Conservation (phyloP, 73 alveolate species). For the Symbiodinium natans region DNA sequence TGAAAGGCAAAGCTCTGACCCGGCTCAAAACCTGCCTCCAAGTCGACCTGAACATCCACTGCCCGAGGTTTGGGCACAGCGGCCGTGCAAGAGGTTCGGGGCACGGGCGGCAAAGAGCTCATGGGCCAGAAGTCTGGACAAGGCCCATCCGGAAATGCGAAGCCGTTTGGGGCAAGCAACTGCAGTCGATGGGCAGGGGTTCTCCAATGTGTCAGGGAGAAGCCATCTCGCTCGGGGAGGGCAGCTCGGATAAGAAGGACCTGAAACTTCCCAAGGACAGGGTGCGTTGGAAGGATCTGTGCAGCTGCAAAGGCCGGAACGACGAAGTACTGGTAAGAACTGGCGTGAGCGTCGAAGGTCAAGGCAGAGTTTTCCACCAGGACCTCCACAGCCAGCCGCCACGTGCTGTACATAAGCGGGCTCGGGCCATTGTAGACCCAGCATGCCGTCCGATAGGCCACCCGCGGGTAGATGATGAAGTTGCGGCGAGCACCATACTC, state of each 20-base stretch:
- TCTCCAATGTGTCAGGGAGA: constrained; percentile 50
- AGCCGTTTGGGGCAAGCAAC: not conserved
- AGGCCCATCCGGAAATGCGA: constrained; percentile 19
- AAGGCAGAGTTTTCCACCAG: not conserved
- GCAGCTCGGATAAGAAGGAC: constrained; percentile 3
- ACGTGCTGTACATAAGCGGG: constrained; percentile 16
- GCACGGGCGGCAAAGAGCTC: constrained; percentile 38
- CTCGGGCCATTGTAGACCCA: constrained; percentile 67
- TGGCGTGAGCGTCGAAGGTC: constrained; percentile 8
- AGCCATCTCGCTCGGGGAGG: constrained; percentile 31
- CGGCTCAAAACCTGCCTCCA: constrained; percentile 3
- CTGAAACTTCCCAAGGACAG: constrained; percentile 29
- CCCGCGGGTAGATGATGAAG: not conserved
- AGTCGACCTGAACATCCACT: not conserved
- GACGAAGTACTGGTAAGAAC: constrained; percentile 26
- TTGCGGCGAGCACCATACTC: not conserved
- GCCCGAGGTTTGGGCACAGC: not conserved
- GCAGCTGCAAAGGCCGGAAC: constrained; percentile 27
- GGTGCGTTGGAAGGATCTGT: constrained; percentile 17
- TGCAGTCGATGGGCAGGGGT: constrained; percentile 28
- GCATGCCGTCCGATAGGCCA: not conserved
- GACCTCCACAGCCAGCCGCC: constrained; percentile 19
- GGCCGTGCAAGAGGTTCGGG: not conserved
- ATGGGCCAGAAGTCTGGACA: constrained; percentile 49
- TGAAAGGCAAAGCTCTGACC: constrained; percentile 45